Base-by-base conservation (phyloP, 2,329 filamentous ascomycete species). In the Cadophora gregata region DNA sequence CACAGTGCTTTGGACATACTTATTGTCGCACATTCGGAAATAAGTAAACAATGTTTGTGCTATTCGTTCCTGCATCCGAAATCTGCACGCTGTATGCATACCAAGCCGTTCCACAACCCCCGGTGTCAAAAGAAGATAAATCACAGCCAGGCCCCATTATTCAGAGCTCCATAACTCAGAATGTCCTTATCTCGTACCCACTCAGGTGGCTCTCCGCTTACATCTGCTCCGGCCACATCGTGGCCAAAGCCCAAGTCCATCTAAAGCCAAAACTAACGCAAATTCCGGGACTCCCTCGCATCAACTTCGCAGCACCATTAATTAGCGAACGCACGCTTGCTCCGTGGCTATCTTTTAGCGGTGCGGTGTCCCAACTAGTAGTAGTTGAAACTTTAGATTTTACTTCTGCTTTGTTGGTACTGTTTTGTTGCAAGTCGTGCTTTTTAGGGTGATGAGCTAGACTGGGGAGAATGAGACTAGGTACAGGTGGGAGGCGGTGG, bases 351-450 rank as follows among this genome's bases (percentile, higher is more conserved):
- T 21, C 6, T 47, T 6, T n/a, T 47, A 47, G 19, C 42, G 42
- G 42, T 21, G 25, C 50, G 50, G 27, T 53, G 27, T 53, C 50
- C 33, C 21, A 33, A 10, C 33, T 64, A 53, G 38, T 47, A 42
- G 38, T 42, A 42, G 38, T 63, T 21, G n/a, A 27, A 42, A 33
- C 42, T 62, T 21, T 48, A 42, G 38, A 24, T 47, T 42, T 21
- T 47, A 12, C 19, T 47, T 47, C 21, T 21, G 42, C 19, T 6
- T 21, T 47, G 1, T 21, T 21, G n/a, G 42, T 6, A 5, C 21
- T 21, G 31, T 51, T 66, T 59, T 59, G 65, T 67, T 68, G 63
- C 66, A 51, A 27, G 33, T 68, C 66, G 66, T 48, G 33, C n/a
- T 64, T 61, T 63, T 68, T 65, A 68, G 66, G 36, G 45, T 63